A percentile compares a stretch with the other conserved stretches of the same genome.
phyloP scores from a whole-genome alignment of 768 basidiomycete genomes.

The Calocera cornea region DNA sequence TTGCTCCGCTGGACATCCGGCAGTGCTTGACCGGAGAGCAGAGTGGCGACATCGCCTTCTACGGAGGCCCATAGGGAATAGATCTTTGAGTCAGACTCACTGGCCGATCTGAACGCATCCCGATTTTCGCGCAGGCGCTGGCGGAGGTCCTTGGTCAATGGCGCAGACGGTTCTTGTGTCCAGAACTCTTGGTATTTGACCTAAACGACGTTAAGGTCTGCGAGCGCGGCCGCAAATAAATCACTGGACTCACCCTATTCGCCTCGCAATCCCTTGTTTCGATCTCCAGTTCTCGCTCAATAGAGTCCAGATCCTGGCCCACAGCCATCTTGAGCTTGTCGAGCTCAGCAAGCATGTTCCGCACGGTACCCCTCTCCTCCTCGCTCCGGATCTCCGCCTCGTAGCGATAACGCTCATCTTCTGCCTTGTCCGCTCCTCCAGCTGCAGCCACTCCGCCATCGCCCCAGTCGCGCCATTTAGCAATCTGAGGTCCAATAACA shows the following conservation, averaged over 20 bases:
- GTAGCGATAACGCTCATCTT: slow-evolving; percentile 48
- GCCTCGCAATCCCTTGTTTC: slow-evolving; percentile 82
- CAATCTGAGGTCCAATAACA: slow-evolving; percentile 48
- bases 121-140: slow-evolving; percentile 69
- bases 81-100: slow-evolving; percentile 66
- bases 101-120: slow-evolving; percentile 59
- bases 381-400: slow-evolving; percentile 55
- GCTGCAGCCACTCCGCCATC: slow-evolving; percentile 38
- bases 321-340: slow-evolving; percentile 45
- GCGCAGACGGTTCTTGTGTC: slow-evolving; percentile 73
- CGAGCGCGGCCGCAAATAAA: neutral
- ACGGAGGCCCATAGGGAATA: slow-evolving; percentile 56
- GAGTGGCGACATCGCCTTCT: slow-evolving; percentile 44
- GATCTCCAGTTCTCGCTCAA: slow-evolving; percentile 55
- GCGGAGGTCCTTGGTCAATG: slow-evolving; percentile 53
- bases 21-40: slow-evolving; percentile 33
- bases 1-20: slow-evolving; percentile 8
- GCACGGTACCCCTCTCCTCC: slow-evolving; percentile 57
- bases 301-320: slow-evolving; percentile 43
- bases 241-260: slow-evolving; percentile 36
- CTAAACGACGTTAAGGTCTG: slow-evolving; percentile 8
- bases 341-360: slow-evolving; percentile 46
- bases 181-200: slow-evolving; percentile 78
- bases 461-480: slow-evolving; percentile 55
- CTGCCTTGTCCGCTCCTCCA: slow-evolving; percentile 41